Base-by-base conservation (phyloP, 225 moss, liverwort and hornwort genomes). In the Polytrichum commune region DNA sequence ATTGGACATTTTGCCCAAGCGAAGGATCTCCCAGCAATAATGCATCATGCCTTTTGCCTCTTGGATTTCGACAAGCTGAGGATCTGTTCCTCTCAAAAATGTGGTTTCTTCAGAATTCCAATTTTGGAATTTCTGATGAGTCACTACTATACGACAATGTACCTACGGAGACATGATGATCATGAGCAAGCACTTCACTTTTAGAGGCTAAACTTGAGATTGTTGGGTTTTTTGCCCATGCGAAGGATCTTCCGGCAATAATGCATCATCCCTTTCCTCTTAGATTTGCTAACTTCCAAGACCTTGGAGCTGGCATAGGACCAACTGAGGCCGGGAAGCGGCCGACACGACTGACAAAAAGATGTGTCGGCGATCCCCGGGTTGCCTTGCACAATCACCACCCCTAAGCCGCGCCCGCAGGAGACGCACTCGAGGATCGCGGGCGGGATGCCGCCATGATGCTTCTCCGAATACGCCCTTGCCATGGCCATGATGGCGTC, bases 401-500 rank as follows among this genome's bases (percentile, higher is more conserved):
- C 84, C 5, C 84, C 84, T 9, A 84, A 53, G 1, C 71, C 77
- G 1, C 82, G 81, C 53, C 84, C 82, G 27, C 87, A 88, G 9
- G 79, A n/a, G 7, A 84, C 84, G 54, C 87, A 88, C 68, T 82
- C 84, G 1, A 88, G 77, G 27, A 84, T 75, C 9, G 87, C 81
- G 53, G 80, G 87, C 28, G 72, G 70, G 26, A 84, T 72, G 29
- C 84, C 84, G 2, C 46, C 46, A 46, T 4, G 46, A 64, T 84
- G 81, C 60, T 75, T 88, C 75, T 88, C 84, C 55, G 84, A 79
- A 1, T 88, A 84, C 27, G 87, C 87, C 64, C 75, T 64, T 28
- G 84, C 87, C 84, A 88, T 88, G 23, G 84, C 65, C 87, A 88
- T 79, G 60, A 84, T 84, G 28, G 81, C 77, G 54, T 82, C 82